phyloP scores from a whole-genome alignment of 2,329 filamentous ascomycete genomes.

The Blastomyces parvus region DNA sequence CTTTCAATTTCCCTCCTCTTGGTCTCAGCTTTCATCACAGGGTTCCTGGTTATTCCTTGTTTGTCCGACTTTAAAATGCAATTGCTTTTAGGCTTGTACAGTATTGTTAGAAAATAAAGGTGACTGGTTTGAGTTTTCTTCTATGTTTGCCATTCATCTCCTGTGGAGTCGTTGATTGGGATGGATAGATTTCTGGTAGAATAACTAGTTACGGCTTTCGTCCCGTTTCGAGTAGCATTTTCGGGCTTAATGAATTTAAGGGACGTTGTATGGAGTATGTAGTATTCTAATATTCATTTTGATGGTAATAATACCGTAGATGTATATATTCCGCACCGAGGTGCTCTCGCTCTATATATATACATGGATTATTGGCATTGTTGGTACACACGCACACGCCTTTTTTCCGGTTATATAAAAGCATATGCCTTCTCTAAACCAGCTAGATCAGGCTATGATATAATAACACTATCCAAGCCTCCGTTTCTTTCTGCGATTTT shows the following conservation, averaged over 20 bases:
- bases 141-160: background rate
- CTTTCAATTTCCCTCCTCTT: background rate
- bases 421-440: background rate
- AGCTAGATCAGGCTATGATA: background rate
- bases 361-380: background rate
- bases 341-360: too few species aligned
- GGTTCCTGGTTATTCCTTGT: background rate
- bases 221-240: background rate
- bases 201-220: background rate
- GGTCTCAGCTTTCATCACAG: background rate
- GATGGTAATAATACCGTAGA: background rate
- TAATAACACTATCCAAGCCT: conserved; percentile 15
- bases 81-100: background rate
- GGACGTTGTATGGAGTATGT: too few species aligned
- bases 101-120: conserved; percentile 2
- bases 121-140: background rate
- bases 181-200: background rate
- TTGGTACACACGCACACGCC: background rate
- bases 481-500: conserved; percentile 25
- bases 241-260: background rate
- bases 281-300: background rate
- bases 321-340: background rate
- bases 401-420: background rate
- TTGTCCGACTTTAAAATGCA: background rate
- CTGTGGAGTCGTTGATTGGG: background rate